Evolutionary conservation across 2,329 filamentous ascomycete genomes (phyloP).

Genomic region (Ceratocystis ficicola): DNA sequence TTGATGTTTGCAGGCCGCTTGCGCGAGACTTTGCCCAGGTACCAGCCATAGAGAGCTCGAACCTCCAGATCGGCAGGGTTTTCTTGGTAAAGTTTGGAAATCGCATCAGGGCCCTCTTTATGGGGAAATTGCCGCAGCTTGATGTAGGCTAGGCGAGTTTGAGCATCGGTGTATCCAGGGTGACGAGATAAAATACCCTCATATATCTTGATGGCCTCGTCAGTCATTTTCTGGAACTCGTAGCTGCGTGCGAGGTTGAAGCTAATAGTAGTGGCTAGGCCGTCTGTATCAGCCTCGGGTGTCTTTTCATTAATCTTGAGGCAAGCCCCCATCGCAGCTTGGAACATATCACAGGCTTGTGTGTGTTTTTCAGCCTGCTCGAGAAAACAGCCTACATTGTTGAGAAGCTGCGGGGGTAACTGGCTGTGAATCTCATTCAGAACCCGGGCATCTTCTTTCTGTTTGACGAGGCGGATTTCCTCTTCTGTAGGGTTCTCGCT

Average conservation of each 20-base stretch:
- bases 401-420: constrained; percentile 79
- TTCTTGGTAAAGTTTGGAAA: constrained; percentile 73
- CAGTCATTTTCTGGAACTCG: constrained; percentile 66
- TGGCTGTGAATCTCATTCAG: constrained; percentile 57
- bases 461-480: constrained; percentile 4
- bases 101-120: constrained; percentile 74
- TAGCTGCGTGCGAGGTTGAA: constrained; percentile 94
- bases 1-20: constrained; percentile 68
- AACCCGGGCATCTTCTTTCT: constrained; percentile 44
- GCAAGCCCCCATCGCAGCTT: constrained; percentile 80
- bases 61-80: constrained; percentile 82
- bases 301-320: constrained; percentile 56
- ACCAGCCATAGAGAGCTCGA: constrained; percentile 89
- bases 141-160: constrained; percentile 80
- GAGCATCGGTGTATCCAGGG: constrained; percentile 83
- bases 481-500: constrained; percentile 9
- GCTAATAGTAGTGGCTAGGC: constrained; percentile 86
- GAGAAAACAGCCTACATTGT: constrained; percentile 95
- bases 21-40: constrained; percentile 70
- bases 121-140: constrained; percentile 66
- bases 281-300: constrained; percentile 74
- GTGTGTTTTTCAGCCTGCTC: constrained; percentile 76
- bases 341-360: constrained; percentile 73
- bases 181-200: constrained; percentile 75
- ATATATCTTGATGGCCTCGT: constrained; percentile 80